Evolutionary conservation across 257 asterid genomes (phyloP).

Genomic region (Nicotiana paniculata): DNA sequence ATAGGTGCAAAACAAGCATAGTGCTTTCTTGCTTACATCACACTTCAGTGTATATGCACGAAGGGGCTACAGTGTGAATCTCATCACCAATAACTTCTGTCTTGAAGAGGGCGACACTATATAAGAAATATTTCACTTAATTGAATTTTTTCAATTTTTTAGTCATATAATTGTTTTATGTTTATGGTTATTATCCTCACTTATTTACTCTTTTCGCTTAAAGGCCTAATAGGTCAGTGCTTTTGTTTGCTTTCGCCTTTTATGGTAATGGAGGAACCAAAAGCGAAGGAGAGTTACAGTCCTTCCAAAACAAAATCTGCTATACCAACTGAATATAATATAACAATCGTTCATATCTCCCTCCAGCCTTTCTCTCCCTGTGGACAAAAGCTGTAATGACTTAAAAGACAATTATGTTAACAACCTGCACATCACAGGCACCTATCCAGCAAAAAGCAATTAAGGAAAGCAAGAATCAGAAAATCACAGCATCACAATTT

Average conservation of each 20-base stretch:
- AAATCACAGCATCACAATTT: neutral
- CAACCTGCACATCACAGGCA: neutral
- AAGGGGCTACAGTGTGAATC: neutral
- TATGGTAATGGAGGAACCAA: neutral
- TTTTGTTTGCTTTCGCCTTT: neutral
- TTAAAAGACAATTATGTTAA: neutral
- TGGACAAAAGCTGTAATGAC: neutral
- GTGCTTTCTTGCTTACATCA: neutral
- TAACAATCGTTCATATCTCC: neutral
- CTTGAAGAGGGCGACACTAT: neutral
- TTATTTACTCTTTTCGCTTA: neutral
- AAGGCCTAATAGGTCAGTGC: neutral
- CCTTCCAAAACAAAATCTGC: neutral
- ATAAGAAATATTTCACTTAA: neutral
- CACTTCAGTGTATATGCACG: neutral
- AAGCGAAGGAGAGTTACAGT: neutral
- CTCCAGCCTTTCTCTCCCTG: neutral
- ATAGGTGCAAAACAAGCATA: neutral
- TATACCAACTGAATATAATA: neutral
- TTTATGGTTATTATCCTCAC: neutral
- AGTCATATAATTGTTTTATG: neutral
- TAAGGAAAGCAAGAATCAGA: neutral
- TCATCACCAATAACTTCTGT: neutral
- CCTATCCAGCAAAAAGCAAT: neutral
- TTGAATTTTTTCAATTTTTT: neutral